phyloP scores from a whole-genome alignment of 2,329 filamentous ascomycete species.

The Diaporthe capsici region DNA sequence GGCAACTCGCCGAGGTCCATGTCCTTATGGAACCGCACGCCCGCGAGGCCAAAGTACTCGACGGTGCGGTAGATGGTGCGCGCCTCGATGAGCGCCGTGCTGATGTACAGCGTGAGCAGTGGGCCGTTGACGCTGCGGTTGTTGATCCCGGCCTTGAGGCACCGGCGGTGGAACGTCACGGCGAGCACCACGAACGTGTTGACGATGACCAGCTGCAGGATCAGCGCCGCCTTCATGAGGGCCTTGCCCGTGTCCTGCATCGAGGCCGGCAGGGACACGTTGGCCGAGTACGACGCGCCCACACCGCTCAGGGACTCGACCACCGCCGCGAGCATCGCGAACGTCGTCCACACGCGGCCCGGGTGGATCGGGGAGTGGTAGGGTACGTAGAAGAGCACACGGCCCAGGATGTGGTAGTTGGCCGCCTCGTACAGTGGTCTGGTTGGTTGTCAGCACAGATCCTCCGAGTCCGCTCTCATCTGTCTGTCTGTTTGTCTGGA shows the following conservation, averaged over 20 bases:
- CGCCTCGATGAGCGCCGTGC: conserved; percentile 59
- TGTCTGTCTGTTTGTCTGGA: neutral
- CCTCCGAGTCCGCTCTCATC: neutral
- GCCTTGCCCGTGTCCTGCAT: conserved; percentile 53
- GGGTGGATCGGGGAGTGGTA: conserved; percentile 69
- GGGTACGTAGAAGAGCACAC: conserved; percentile 73
- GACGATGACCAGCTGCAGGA: conserved; percentile 64
- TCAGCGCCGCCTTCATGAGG: conserved; percentile 58
- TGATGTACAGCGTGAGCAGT: conserved; percentile 59
- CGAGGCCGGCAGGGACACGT: conserved; percentile 49
- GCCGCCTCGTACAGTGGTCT: conserved; percentile 73
- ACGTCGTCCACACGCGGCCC: conserved; percentile 59
- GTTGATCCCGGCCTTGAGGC: conserved; percentile 42
- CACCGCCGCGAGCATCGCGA: conserved; percentile 60
- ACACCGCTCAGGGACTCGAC: conserved; percentile 63
- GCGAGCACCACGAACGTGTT: conserved; percentile 60
- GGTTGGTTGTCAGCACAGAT: conserved; percentile 15
- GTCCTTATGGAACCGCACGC: conserved; percentile 50
- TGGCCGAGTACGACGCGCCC: conserved; percentile 57
- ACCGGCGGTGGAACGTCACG: conserved; percentile 59
- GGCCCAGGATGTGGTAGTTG: conserved; percentile 75
- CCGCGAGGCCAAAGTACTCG: conserved; percentile 59
- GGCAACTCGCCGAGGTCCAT: conserved; percentile 47
- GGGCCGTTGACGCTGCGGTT: conserved; percentile 43
- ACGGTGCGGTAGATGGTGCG: conserved; percentile 65